phyloP scores from a whole-genome alignment of 140 eudicot species.

The Senecio squalidus region DNA sequence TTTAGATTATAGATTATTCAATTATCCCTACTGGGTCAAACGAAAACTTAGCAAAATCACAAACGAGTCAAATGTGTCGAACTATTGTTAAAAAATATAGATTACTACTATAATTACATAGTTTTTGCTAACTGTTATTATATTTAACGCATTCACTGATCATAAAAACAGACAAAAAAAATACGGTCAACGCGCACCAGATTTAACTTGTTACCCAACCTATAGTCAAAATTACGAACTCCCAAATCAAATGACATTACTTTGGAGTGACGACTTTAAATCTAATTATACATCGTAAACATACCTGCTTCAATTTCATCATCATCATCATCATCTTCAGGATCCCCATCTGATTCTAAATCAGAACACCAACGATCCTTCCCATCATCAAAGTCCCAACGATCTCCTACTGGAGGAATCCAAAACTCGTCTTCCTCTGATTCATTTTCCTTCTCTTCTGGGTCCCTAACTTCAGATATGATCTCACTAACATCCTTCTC shows the following conservation, averaged over 20 bases:
- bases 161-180: background rate
- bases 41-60: background rate
- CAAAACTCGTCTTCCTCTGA: conserved; percentile 62
- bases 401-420: conserved; percentile 86
- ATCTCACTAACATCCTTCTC: conserved; percentile 36
- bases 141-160: background rate
- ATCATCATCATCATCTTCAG: conserved; percentile 41
- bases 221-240: background rate
- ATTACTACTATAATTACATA: background rate
- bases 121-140: background rate
- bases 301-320: background rate
- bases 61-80: background rate
- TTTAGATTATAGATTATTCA: background rate
- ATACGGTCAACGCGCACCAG: background rate
- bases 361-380: conserved; percentile 83
- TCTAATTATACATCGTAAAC: background rate
- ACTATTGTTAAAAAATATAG: background rate
- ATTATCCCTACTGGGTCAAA: background rate
- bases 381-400: conserved; percentile 89
- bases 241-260: background rate
- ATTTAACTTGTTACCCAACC: background rate
- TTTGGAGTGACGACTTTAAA: background rate
- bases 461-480: conserved; percentile 54
- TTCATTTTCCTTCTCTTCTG: conserved; percentile 47
- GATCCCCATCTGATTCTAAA: conserved; percentile 39